These are phyloP conservation scores for Claviceps purpurea DNA, from an alignment of 2,329 filamentous ascomycete genomes.

Conservation along the genomic window DNA sequence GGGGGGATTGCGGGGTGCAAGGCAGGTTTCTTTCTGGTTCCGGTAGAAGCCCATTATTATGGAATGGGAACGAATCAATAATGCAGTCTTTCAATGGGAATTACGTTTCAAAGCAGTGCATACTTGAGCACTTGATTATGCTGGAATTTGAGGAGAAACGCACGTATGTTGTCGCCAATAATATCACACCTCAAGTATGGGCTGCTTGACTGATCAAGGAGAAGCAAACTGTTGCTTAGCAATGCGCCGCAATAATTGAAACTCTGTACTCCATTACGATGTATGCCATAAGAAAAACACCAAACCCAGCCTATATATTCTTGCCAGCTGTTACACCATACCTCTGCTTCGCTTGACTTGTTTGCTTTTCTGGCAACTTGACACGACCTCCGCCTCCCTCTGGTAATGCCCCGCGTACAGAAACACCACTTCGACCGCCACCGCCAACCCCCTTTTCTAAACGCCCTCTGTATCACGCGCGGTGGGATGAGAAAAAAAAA, in stretches of 20 bases:
- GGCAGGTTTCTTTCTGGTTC: too few species aligned
- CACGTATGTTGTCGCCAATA: too few species aligned
- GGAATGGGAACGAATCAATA: too few species aligned
- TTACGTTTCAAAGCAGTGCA: too few species aligned
- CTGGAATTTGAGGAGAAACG: too few species aligned
- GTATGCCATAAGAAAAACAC: conserved; percentile 20
- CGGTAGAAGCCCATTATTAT: too few species aligned
- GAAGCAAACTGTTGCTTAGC: not conserved
- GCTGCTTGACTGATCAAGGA: not conserved
- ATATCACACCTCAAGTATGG: too few species aligned
- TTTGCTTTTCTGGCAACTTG: not conserved
- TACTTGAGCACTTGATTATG: too few species aligned
- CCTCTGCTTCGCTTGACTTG: conserved; percentile 1
- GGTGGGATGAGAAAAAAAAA: not conserved
- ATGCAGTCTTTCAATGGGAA: too few species aligned
- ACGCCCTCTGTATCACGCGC: not conserved
- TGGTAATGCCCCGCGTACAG: not conserved
- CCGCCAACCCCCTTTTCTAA: not conserved
- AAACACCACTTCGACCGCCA: not conserved
- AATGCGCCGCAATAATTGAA: conserved; percentile 4
- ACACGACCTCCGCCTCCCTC: not conserved
- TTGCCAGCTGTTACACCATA: conserved; percentile 5
- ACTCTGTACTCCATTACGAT: conserved; percentile 22
- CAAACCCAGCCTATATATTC: conserved; percentile 10
- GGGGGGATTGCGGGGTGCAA: too few species aligned